Percentiles rank a stretch among this genome's conserved stretches.
Evolutionary conservation across 2,329 filamentous ascomycete genomes (phyloP).

Genomic region (Ophiostoma novo-ulmi): DNA sequence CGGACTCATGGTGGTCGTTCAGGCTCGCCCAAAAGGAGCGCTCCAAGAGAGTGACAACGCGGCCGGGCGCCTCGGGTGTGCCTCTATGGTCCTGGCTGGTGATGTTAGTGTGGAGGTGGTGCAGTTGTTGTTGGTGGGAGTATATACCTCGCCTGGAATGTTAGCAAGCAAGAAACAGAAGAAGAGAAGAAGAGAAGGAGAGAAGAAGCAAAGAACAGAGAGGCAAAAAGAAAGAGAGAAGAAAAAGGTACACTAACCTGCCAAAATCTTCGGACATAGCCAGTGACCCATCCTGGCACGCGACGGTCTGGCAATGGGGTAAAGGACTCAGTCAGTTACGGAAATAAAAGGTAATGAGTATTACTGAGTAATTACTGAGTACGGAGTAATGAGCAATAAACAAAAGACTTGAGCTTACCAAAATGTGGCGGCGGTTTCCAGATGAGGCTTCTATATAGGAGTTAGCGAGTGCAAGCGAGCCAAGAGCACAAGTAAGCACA

Average conservation of each 20-base stretch:
- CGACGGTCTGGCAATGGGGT: constrained; percentile 60
- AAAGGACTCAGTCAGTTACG: background rate
- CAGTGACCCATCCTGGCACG: constrained; percentile 83
- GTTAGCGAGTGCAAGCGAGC: background rate
- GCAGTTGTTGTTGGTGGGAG: background rate
- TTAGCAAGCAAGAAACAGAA: background rate
- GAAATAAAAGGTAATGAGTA: background rate
- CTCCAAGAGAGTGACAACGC: constrained; percentile 89
- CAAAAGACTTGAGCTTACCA: constrained; percentile 50
- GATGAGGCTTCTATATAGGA: constrained; percentile 69
- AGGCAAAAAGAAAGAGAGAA: background rate
- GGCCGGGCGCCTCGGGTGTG: constrained; percentile 78
- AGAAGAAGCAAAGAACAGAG: too few relatives aligned
- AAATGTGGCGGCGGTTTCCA: constrained; percentile 98
- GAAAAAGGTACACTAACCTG: constrained; percentile 62
- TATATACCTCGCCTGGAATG: constrained; percentile 11
- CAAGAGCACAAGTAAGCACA: background rate
- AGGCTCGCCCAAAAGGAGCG: constrained; percentile 76
- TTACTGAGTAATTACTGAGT: too few relatives aligned
- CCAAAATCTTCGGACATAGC: constrained; percentile 95
- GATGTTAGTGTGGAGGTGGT: background rate
- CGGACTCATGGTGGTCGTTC: constrained; percentile 59
- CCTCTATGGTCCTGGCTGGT: constrained; percentile 87
- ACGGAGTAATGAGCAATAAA: too few relatives aligned
- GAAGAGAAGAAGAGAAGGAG: background rate